Conservation (phyloP, 257 asterid genomes). For the Solanum tarijense region DNA sequence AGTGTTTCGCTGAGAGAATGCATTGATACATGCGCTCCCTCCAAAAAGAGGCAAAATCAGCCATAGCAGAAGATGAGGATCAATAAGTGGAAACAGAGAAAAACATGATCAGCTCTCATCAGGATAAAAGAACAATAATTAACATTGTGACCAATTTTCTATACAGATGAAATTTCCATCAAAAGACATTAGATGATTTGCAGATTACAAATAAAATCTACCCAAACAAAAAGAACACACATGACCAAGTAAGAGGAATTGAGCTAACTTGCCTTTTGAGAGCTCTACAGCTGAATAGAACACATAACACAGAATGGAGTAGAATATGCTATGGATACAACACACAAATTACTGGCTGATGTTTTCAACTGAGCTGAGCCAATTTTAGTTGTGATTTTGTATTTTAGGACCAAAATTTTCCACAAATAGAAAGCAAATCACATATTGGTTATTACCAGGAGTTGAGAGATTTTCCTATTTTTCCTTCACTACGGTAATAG, state of each 20-base stretch:
- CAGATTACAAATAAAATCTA: background rate
- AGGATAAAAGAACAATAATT: background rate
- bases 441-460: background rate
- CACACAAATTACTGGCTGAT: background rate
- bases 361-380: background rate
- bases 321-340: background rate
- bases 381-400: background rate
- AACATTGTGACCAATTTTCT: background rate
- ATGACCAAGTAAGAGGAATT: background rate
- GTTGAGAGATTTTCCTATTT: background rate
- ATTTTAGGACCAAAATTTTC: background rate
- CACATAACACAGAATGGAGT: background rate
- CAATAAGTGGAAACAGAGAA: background rate
- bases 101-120: background rate
- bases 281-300: background rate
- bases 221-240: background rate
- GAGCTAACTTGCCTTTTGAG: background rate
- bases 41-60: background rate
- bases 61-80: background rate
- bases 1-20: background rate
- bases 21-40: background rate
- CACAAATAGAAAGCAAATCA: background rate
- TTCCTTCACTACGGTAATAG: background rate
- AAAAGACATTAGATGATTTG: background rate
- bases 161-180: background rate